phyloP scores from a whole-genome alignment of 306 rosid genomes.

The Pyrus bretschneideri region DNA sequence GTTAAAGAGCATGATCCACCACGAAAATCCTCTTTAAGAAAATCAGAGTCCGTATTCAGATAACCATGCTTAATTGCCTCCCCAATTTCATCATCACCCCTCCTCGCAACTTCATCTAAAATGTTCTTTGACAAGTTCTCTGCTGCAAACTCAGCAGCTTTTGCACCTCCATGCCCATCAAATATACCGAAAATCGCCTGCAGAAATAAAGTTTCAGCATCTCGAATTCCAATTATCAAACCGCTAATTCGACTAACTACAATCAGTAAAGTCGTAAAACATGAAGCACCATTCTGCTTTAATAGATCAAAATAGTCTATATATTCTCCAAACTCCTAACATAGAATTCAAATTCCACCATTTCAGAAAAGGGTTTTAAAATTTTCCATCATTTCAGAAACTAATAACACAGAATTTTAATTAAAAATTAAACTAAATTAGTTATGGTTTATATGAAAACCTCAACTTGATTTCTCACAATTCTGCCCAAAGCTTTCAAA shows the following conservation, averaged over 20 bases:
- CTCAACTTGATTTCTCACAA: neutral
- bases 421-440: neutral
- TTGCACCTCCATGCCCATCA: slow-evolving; percentile 94
- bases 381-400: neutral
- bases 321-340: neutral
- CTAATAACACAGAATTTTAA: neutral
- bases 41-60: slow-evolving; percentile 72
- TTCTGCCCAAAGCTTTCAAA: neutral
- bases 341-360: too few relatives aligned
- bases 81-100: slow-evolving; percentile 35
- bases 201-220: slow-evolving; percentile 2
- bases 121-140: slow-evolving; percentile 63
- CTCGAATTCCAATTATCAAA: slow-evolving; percentile 17
- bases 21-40: slow-evolving; percentile 54
- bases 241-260: neutral
- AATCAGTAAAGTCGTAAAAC: neutral
- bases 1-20: slow-evolving; percentile 93
- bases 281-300: neutral
- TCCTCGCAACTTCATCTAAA: slow-evolving; percentile 46
- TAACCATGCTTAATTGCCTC: slow-evolving; percentile 81
- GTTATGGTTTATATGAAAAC: neutral
- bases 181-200: slow-evolving; percentile 90
- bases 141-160: slow-evolving; percentile 84
- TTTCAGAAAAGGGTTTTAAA: neutral
- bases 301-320: neutral